A percentile compares a stretch with the other conserved stretches of the same genome.
phyloP scores from a whole-genome alignment of 2,329 filamentous ascomycete genomes.

The Beauveria australis region DNA sequence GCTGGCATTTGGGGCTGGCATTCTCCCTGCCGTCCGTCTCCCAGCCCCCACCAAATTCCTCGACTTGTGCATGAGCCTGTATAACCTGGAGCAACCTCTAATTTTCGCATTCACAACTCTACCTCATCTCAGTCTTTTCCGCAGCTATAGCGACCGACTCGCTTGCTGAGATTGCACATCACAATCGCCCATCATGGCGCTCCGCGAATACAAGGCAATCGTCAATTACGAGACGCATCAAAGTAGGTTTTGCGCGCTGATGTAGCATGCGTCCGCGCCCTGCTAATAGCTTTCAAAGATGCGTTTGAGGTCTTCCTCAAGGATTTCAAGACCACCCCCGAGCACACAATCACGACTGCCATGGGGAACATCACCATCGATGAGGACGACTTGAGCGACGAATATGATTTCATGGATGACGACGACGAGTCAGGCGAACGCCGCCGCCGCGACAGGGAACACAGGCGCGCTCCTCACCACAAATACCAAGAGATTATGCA shows the following conservation, averaged over 20 bases:
- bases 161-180: slow-evolving; percentile 13
- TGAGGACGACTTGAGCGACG: slow-evolving; percentile 78
- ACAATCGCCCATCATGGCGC: slow-evolving; percentile 58
- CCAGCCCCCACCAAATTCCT: slow-evolving; percentile 19
- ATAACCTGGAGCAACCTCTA: slow-evolving; percentile 4
- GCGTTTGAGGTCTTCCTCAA: slow-evolving; percentile 83
- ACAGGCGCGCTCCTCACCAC: slow-evolving; percentile 51
- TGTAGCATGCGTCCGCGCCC: not conserved
- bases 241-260: slow-evolving; percentile 40
- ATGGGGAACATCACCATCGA: slow-evolving; percentile 79
- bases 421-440: slow-evolving; percentile 51
- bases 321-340: slow-evolving; percentile 75
- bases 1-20: slow-evolving; percentile 17
- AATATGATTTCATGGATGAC: slow-evolving; percentile 90
- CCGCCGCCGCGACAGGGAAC: slow-evolving; percentile 41
- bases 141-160: slow-evolving; percentile 1
- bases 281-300: slow-evolving; percentile 37
- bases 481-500: slow-evolving; percentile 90
- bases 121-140: not conserved
- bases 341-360: slow-evolving; percentile 67
- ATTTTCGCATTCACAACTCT: slow-evolving; percentile 1
- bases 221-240: slow-evolving; percentile 87
- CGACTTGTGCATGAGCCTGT: not conserved
- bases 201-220: slow-evolving; percentile 67
- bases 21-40: slow-evolving; percentile 11